Conservation (phyloP, 257 asterid genomes). For the Capsicum chinense region DNA sequence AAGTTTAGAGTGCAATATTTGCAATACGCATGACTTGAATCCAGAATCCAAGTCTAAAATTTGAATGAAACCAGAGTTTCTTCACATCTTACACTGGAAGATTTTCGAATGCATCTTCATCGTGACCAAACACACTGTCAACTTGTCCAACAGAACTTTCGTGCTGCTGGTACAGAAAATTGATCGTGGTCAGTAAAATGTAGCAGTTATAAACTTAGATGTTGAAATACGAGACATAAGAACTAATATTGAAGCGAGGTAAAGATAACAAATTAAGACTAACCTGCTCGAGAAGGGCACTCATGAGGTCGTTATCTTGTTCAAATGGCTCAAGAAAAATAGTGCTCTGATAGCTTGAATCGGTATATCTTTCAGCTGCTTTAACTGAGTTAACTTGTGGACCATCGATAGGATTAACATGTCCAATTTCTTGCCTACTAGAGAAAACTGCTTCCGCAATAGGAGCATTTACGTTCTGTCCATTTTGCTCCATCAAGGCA, state of each 20-base stretch:
- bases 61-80: not conserved
- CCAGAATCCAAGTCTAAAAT: not conserved
- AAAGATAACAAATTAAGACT: slow-evolving; percentile 5
- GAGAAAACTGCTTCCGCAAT: slow-evolving; percentile 36
- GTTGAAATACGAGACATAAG: not conserved
- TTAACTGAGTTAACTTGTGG: slow-evolving; percentile 38
- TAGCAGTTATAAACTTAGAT: not conserved
- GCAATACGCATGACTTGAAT: not conserved
- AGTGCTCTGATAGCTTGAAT: slow-evolving; percentile 28
- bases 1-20: not conserved
- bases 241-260: not conserved
- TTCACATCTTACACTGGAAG: slow-evolving; percentile 53
- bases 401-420: slow-evolving; percentile 29
- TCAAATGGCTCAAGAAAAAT: slow-evolving; percentile 49
- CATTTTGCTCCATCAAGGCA: slow-evolving; percentile 41
- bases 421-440: slow-evolving; percentile 36
- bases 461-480: slow-evolving; percentile 38
- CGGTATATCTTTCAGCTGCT: not conserved
- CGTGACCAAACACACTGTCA: slow-evolving; percentile 62
- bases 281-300: slow-evolving; percentile 71
- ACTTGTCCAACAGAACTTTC: slow-evolving; percentile 49
- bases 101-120: slow-evolving; percentile 60
- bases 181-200: not conserved
- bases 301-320: slow-evolving; percentile 86
- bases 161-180: slow-evolving; percentile 37